phyloP scores from a whole-genome alignment of 257 asterid species.

The Nicotiana tomentosiformis region DNA sequence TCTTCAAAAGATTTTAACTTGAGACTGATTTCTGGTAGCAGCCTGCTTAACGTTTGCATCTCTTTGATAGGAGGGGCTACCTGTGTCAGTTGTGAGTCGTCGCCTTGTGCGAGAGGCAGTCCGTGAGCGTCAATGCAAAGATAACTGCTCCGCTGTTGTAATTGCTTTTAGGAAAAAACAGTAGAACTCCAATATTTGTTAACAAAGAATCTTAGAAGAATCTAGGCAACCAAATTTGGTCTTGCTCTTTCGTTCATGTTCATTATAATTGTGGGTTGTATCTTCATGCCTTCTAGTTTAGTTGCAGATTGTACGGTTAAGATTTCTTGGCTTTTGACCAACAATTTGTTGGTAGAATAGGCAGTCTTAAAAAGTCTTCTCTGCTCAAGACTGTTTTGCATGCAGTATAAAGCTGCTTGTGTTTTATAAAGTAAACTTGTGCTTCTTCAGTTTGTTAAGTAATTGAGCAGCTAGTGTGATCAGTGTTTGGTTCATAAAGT shows the following conservation, averaged over 20 bases:
- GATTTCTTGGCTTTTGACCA: not conserved
- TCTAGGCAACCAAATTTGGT: not conserved
- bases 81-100: conserved; percentile 61
- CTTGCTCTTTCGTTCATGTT: not conserved
- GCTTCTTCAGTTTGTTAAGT: not conserved
- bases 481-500: not conserved
- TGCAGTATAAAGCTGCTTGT: not conserved
- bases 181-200: not conserved
- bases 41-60: not conserved
- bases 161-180: conserved; percentile 42
- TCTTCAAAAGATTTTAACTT: not conserved
- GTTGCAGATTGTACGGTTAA: not conserved
- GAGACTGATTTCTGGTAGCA: not conserved
- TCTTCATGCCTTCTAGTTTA: not conserved
- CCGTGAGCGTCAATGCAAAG: conserved; percentile 84
- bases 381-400: not conserved
- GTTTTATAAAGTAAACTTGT: not conserved
- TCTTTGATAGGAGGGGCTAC: conserved; percentile 52
- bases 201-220: not conserved
- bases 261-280: not conserved
- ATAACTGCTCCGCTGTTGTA: conserved; percentile 80
- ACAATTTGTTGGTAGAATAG: not conserved
- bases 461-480: not conserved
- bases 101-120: conserved; percentile 81
- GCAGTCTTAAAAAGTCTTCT: not conserved